Percentiles rank a stretch among this genome's conserved stretches.
These are phyloP conservation scores for Aspergillus funiculosus DNA, from an alignment of 495 filamentous ascomycete genomes.

Conservation along the genomic window DNA sequence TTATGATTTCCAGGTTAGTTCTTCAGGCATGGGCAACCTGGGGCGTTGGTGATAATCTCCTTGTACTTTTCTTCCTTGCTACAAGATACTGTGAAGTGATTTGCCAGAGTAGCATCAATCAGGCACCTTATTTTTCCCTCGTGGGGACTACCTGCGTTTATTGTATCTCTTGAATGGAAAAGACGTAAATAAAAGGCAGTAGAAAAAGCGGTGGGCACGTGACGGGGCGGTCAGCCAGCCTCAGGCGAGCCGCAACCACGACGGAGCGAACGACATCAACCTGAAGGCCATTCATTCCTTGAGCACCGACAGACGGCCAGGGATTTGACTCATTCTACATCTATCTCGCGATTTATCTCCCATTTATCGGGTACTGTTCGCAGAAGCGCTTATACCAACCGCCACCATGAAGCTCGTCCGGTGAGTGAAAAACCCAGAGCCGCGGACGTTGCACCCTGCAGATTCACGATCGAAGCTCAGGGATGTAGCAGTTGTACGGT, in stretches of 20 bases:
- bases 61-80: conserved; percentile 6
- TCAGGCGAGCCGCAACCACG: conserved; percentile 9
- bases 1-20: conserved; percentile 43
- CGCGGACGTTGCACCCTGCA: neutral
- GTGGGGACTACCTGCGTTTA: no score
- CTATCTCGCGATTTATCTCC: no score
- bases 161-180: no score
- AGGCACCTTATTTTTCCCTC: neutral
- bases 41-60: conserved; percentile 7
- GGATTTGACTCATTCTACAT: neutral
- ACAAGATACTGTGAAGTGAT: conserved; percentile 17
- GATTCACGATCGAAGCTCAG: neutral
- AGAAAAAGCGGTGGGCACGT: neutral
- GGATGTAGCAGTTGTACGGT: no score
- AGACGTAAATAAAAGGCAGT: no score
- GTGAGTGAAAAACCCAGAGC: conserved; percentile 49
- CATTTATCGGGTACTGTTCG: no score
- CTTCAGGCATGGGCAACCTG: neutral
- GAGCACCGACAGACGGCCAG: conserved; percentile 5
- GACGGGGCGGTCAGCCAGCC: conserved; percentile 15
- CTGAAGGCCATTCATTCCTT: neutral
- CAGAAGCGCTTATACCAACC: no score
- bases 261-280: conserved; percentile 1
- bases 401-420: conserved; percentile 94
- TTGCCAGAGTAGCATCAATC: neutral